These are phyloP conservation scores for Boletellus sp. DNA, from an alignment of 1,284 basidiomycete genomes.

Conservation along the genomic window DNA sequence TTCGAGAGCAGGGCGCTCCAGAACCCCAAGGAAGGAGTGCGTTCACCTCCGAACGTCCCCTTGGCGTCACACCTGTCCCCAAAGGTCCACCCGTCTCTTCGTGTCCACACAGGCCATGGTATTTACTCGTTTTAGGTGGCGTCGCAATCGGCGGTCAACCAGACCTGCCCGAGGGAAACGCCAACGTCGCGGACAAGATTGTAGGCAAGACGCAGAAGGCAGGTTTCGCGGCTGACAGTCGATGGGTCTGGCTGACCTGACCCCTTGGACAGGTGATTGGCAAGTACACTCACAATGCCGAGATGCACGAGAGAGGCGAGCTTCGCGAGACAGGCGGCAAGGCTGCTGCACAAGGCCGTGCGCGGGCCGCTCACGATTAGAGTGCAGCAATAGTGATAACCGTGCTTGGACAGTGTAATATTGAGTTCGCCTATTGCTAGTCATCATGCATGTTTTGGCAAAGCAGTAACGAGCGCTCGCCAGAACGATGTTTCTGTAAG, in stretches of 20 bases:
- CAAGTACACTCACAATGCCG: slow-evolving; percentile 45
- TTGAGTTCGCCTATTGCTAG: background rate
- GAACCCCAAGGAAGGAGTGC: slow-evolving; percentile 27
- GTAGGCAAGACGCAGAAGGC: slow-evolving; percentile 57
- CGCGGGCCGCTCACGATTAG: slow-evolving; percentile 43
- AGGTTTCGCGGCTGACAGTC: background rate
- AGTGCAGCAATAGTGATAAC: too few relatives aligned
- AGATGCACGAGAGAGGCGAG: slow-evolving; percentile 54
- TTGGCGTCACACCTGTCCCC: slow-evolving; percentile 38
- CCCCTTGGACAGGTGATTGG: slow-evolving; percentile 41
- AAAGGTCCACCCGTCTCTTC: slow-evolving; percentile 30
- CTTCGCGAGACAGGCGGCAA: slow-evolving; percentile 53
- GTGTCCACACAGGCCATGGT: background rate
- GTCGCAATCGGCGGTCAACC: slow-evolving; percentile 42
- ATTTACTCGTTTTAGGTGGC: slow-evolving; percentile 32
- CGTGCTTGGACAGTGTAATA: background rate
- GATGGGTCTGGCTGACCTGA: background rate
- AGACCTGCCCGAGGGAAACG: slow-evolving; percentile 39
- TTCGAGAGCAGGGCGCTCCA: background rate
- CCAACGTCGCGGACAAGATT: slow-evolving; percentile 47
- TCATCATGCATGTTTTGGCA: too few relatives aligned
- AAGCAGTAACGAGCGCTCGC: too few relatives aligned
- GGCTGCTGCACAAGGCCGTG: slow-evolving; percentile 40
- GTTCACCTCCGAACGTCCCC: slow-evolving; percentile 38
- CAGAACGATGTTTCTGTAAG: too few relatives aligned